These are phyloP conservation scores for Geoglossum glabrum DNA, from an alignment of 495 filamentous ascomycete genomes.

Conservation along the genomic window DNA sequence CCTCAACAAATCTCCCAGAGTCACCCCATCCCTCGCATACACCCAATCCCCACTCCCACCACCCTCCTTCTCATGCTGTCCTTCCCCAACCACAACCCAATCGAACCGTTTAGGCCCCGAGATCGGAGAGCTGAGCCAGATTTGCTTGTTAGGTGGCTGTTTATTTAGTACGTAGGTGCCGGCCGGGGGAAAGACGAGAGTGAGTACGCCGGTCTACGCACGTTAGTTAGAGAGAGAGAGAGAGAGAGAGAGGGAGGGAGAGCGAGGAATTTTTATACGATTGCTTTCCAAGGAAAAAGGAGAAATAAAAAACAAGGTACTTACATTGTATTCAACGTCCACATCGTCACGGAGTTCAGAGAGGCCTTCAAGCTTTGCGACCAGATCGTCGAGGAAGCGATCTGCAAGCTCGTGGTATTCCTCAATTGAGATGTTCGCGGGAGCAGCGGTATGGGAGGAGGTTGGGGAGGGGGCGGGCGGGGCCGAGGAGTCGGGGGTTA, in stretches of 20 bases:
- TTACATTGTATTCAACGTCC: slow-evolving; percentile 37
- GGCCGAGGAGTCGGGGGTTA: background rate
- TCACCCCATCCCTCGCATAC: slow-evolving; percentile 61
- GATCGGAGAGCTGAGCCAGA: slow-evolving; percentile 85
- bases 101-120: slow-evolving; percentile 89
- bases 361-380: slow-evolving; percentile 24
- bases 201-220: slow-evolving; percentile 63
- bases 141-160: slow-evolving; percentile 90
- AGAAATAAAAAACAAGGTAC: slow-evolving; percentile 6
- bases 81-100: slow-evolving; percentile 52
- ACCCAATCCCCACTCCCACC: slow-evolving; percentile 57
- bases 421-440: slow-evolving; percentile 3
- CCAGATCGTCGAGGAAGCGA: slow-evolving; percentile 27
- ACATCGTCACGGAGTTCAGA: slow-evolving; percentile 26
- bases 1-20: slow-evolving; percentile 47
- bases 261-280: background rate
- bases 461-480: background rate
- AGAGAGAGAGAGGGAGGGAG: background rate
- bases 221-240: background rate
- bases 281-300: background rate
- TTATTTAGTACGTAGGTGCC: slow-evolving; percentile 92
- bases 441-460: background rate
- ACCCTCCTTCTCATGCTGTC: slow-evolving; percentile 55
- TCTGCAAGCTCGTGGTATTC: slow-evolving; percentile 31
- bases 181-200: slow-evolving; percentile 34